Evolutionary conservation across 371 early-diverging fungal genomes (phyloP).

Genomic region (Rhizopus sp.): DNA sequence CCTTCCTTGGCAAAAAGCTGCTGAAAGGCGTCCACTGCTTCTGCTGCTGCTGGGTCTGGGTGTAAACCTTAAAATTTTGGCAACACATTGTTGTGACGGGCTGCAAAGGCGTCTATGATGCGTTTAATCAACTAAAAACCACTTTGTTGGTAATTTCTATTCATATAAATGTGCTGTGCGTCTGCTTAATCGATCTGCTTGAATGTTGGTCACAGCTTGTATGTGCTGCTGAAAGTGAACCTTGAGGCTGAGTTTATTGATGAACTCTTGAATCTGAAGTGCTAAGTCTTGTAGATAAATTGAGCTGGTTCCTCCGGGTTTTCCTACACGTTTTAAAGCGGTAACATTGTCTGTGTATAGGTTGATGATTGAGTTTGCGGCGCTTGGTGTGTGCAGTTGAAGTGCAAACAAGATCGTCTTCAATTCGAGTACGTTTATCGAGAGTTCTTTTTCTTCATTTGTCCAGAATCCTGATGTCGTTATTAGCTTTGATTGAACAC

Average conservation of each 20-base stretch:
- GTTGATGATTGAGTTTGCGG: not conserved
- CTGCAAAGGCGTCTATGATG: slow-evolving; percentile 34
- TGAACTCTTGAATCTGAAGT: slow-evolving; percentile 8
- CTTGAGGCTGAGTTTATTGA: slow-evolving; percentile 3
- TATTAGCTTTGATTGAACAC: slow-evolving; percentile 2
- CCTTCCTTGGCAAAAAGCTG: slow-evolving; percentile 20
- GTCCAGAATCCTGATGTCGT: slow-evolving; percentile 11
- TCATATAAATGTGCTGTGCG: slow-evolving; percentile 4
- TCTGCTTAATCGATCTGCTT: slow-evolving; percentile 12
- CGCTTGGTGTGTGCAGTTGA: slow-evolving; percentile 6
- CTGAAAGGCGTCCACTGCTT: slow-evolving; percentile 27
- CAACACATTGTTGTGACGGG: slow-evolving; percentile 14
- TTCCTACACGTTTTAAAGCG: slow-evolving; percentile 15
- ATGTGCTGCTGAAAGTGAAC: not conserved
- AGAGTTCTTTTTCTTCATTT: not conserved
- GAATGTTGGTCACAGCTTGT: slow-evolving; percentile 8
- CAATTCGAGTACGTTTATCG: slow-evolving; percentile 20
- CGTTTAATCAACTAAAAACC: slow-evolving; percentile 5
- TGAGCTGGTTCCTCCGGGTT: slow-evolving; percentile 9
- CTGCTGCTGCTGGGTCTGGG: slow-evolving; percentile 23
- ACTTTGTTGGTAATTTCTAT: not conserved
- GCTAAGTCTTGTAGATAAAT: slow-evolving; percentile 12
- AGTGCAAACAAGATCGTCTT: slow-evolving; percentile 12
- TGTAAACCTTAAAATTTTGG: slow-evolving; percentile 16
- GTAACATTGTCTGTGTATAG: slow-evolving; percentile 17